A percentile compares a stretch with the other conserved stretches of the same genome.
Evolutionary conservation across 257 asterid genomes (phyloP).

Genomic region (Cinchona pubescens): DNA sequence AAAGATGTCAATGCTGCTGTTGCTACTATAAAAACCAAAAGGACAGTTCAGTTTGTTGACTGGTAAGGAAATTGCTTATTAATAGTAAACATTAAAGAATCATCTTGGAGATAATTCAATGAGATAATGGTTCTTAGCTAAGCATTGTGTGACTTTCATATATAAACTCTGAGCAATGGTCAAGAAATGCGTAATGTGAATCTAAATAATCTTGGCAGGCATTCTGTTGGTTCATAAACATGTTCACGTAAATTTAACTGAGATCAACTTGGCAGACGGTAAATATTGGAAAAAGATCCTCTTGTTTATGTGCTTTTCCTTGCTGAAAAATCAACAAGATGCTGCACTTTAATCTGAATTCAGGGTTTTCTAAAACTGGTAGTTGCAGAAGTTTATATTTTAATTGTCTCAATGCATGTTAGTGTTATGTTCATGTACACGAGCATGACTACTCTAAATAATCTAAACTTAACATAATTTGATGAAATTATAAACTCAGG

Average conservation of each 20-base stretch:
- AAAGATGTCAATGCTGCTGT: constrained; percentile 96
- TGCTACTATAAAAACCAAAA: constrained; percentile 79
- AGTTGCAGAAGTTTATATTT: neutral
- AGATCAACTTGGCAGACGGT: neutral
- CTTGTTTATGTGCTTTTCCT: neutral
- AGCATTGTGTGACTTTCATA: neutral
- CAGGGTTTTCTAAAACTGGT: neutral
- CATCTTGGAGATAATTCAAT: neutral
- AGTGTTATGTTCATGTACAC: neutral
- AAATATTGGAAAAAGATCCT: neutral
- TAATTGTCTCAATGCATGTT: neutral
- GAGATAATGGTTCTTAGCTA: neutral
- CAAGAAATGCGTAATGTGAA: neutral
- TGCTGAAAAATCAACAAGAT: neutral
- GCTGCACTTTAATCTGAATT: neutral
- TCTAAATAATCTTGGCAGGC: neutral
- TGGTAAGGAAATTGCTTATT: constrained; percentile 45
- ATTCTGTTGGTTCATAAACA: neutral
- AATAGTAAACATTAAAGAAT: neutral
- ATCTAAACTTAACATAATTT: neutral
- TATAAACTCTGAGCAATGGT: neutral
- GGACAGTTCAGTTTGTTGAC: constrained; percentile 91
- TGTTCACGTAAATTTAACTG: neutral
- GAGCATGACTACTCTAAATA: neutral
- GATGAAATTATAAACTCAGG: neutral